These are phyloP conservation scores for Golovinomyces cichoracearum DNA, from an alignment of 2,329 filamentous ascomycete genomes.

Conservation along the genomic window DNA sequence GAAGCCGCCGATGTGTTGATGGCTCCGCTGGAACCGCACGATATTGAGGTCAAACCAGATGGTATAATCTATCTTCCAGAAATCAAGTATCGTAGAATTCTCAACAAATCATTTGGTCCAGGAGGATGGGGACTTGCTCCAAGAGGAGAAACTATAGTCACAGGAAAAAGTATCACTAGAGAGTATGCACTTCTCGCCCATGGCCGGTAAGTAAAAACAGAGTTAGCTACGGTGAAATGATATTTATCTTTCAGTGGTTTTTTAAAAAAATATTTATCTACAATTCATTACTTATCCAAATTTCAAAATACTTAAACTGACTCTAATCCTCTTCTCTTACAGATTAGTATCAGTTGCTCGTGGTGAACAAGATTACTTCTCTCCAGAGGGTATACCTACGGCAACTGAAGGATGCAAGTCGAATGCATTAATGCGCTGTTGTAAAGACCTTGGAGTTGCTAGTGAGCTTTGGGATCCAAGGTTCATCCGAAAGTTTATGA, in stretches of 20 bases:
- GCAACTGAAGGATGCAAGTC: conserved; percentile 94
- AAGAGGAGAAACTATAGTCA: conserved; percentile 45
- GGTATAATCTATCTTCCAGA: conserved; percentile 90
- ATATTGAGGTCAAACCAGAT: conserved; percentile 94
- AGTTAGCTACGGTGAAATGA: not conserved
- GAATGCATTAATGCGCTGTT: conserved; percentile 92
- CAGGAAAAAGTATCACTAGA: conserved; percentile 36
- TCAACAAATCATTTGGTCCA: conserved; percentile 79
- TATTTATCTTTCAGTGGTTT: not conserved
- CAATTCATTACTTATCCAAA: not conserved
- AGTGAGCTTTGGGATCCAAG: conserved; percentile 91
- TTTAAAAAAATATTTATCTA: not conserved
- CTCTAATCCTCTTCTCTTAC: not conserved
- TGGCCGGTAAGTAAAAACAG: conserved; percentile 43
- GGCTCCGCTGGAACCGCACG: conserved; percentile 37
- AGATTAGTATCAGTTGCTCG: conserved; percentile 81
- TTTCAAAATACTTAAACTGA: not conserved
- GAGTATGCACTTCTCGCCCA: conserved; percentile 82
- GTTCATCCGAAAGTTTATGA: conserved; percentile 64
- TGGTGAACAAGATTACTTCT: conserved; percentile 86
- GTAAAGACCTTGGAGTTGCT: conserved; percentile 87
- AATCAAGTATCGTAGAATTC: conserved; percentile 83
- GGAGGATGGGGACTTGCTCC: conserved; percentile 90
- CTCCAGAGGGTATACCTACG: conserved; percentile 67
- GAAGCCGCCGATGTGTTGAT: conserved; percentile 36